Evolutionary conservation across 208 protist genomes (phyloP).

Genomic region (Leishmania aethiopica): DNA sequence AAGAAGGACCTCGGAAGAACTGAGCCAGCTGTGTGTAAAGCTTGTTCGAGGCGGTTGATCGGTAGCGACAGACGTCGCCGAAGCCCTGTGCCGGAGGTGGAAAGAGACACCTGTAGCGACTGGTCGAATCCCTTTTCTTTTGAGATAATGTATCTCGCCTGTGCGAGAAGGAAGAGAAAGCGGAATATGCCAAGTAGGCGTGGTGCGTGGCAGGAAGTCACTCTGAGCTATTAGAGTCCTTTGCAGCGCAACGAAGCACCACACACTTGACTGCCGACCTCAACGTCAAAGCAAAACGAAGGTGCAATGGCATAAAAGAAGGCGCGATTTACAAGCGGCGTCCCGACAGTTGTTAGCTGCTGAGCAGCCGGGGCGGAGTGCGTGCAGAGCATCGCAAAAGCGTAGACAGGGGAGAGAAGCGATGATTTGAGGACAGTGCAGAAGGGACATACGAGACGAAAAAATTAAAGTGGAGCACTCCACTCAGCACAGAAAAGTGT

Average conservation of each 20-base stretch:
- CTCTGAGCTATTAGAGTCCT: background rate
- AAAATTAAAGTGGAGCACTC: background rate
- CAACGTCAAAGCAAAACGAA: background rate
- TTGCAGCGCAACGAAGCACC: background rate
- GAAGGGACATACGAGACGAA: background rate
- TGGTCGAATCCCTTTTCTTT: constrained; percentile 1
- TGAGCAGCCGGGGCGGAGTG: background rate
- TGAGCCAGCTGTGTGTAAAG: background rate
- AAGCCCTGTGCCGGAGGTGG: background rate
- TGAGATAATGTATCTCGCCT: background rate
- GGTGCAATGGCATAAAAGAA: background rate
- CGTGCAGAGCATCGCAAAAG: background rate
- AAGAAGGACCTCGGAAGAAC: background rate
- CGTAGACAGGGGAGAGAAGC: background rate
- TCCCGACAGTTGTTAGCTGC: background rate
- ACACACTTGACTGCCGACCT: background rate
- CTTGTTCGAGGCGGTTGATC: background rate
- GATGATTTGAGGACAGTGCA: background rate
- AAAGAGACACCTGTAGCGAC: background rate
- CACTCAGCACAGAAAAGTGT: background rate
- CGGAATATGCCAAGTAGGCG: background rate
- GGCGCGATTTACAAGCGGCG: background rate
- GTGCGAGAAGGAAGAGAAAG: background rate
- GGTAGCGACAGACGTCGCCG: background rate
- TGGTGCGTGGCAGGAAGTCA: background rate